Percentiles rank a stretch among this genome's conserved stretches.
Evolutionary conservation across 1,139 yeast genomes (phyloP).

Genomic region (Debaryomyces sp.): DNA sequence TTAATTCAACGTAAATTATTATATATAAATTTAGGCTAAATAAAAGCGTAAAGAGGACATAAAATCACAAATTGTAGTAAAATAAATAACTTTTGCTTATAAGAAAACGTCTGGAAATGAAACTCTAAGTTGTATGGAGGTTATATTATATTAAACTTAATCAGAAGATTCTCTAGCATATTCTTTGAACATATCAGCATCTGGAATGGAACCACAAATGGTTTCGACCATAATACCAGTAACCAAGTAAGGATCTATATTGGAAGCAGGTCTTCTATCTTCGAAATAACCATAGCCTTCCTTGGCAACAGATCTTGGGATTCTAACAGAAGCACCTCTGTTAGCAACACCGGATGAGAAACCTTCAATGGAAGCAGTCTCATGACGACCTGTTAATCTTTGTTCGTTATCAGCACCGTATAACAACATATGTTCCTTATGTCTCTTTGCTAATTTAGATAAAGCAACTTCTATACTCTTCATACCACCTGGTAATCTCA

Average conservation of each 20-base stretch:
- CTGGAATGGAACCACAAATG: constrained; percentile 91
- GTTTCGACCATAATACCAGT: constrained; percentile 98
- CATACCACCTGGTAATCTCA: constrained; percentile 98
- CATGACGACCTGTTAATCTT: constrained; percentile 98
- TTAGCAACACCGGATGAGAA: constrained; percentile 98
- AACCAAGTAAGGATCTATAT: constrained; percentile 97
- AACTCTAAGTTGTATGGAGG: constrained; percentile 4
- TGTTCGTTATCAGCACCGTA: constrained; percentile 94
- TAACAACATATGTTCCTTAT: constrained; percentile 91
- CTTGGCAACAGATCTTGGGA: constrained; percentile 97
- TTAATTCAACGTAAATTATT: constrained; percentile 3
- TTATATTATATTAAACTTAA: constrained; percentile 14
- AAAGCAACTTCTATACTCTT: constrained; percentile 89
- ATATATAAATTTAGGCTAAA: constrained; percentile 4
- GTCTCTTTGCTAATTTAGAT: constrained; percentile 93
- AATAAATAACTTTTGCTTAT: constrained; percentile 2
- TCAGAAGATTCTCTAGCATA: constrained; percentile 68
- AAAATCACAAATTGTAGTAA: constrained; percentile 1
- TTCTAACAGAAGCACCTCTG: constrained; percentile 99
- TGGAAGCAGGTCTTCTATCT: constrained; percentile 99
- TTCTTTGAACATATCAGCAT: constrained; percentile 93
- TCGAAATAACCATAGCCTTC: constrained; percentile 98
- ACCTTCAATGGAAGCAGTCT: constrained; percentile 90
- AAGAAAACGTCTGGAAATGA: constrained; percentile 3
- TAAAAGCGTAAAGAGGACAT: constrained; percentile 3